Percentiles rank a stretch among this genome's conserved stretches.
These are phyloP conservation scores for Nemophila menziesii DNA, from an alignment of 257 asterid genomes.

Conservation along the genomic window DNA sequence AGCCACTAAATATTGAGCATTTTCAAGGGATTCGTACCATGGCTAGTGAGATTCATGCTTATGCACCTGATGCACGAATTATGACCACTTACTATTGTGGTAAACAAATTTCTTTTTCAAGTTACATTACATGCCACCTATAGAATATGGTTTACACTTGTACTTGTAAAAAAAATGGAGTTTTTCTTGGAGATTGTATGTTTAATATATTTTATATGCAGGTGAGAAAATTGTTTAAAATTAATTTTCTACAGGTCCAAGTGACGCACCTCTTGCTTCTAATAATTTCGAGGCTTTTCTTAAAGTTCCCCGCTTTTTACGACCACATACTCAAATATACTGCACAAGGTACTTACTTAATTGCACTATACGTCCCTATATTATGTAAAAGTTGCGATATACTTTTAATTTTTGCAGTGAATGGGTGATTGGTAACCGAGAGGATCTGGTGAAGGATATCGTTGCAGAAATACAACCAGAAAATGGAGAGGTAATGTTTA, in stretches of 20 bases:
- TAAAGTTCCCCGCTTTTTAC: slow-evolving; percentile 86
- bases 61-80: slow-evolving; percentile 96
- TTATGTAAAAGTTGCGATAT: not conserved
- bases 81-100: slow-evolving; percentile 94
- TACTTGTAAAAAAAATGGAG: not conserved
- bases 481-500: slow-evolving; percentile 79
- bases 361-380: not conserved
- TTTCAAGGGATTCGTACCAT: slow-evolving; percentile 64
- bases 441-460: slow-evolving; percentile 83
- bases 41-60: slow-evolving; percentile 96
- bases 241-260: slow-evolving; percentile 60
- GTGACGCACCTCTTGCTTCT: slow-evolving; percentile 88
- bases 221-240: not conserved
- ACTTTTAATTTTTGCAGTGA: slow-evolving; percentile 43
- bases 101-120: slow-evolving; percentile 18
- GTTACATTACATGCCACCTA: not conserved
- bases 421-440: slow-evolving; percentile 98
- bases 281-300: slow-evolving; percentile 90
- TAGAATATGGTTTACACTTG: not conserved
- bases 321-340: slow-evolving; percentile 88
- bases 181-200: not conserved
- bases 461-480: slow-evolving; percentile 89
- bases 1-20: slow-evolving; percentile 86
- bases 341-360: slow-evolving; percentile 67
- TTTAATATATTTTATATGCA: not conserved